Conservation (phyloP, 768 basidiomycete genomes). For the Saitozyma podzolica region DNA sequence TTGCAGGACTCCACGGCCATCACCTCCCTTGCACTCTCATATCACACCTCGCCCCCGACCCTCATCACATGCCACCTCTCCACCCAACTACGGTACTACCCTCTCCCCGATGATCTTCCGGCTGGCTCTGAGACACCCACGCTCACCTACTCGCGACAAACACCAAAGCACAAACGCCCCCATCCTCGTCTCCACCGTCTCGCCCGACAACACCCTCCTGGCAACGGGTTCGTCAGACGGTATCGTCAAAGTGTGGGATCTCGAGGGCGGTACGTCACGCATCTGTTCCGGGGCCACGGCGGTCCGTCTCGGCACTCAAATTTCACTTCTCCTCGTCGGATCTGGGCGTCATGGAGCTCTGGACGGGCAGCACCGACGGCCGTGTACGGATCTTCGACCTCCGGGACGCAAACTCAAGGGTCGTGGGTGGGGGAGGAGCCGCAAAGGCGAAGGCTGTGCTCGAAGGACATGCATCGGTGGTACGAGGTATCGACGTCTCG, state of each 20-base stretch:
- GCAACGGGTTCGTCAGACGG: slow-evolving; percentile 97
- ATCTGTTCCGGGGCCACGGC: slow-evolving; percentile 93
- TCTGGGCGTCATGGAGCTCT: slow-evolving; percentile 65
- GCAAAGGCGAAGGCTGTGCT: slow-evolving; percentile 70
- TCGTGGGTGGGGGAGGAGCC: slow-evolving; percentile 54
- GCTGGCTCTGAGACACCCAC: slow-evolving; percentile 50
- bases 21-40: slow-evolving; percentile 74
- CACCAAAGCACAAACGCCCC: slow-evolving; percentile 89
- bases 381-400: slow-evolving; percentile 91
- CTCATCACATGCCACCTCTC: slow-evolving; percentile 79
- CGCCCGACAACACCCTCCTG: slow-evolving; percentile 77
- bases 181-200: slow-evolving; percentile 76
- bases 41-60: slow-evolving; percentile 61
- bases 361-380: slow-evolving; percentile 90
- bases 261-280: slow-evolving; percentile 80
- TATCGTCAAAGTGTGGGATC: slow-evolving; percentile 95
- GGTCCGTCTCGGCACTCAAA: slow-evolving; percentile 86
- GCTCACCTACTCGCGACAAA: slow-evolving; percentile 73
- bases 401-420: slow-evolving; percentile 63
- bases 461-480: slow-evolving; percentile 93
- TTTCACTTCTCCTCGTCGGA: slow-evolving; percentile 70
- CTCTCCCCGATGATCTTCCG: slow-evolving; percentile 60
- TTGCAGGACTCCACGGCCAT: slow-evolving; percentile 78
- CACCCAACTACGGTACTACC: slow-evolving; percentile 77
- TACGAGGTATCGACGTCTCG: slow-evolving; percentile 82